Conservation (phyloP, 2,329 filamentous ascomycete species). For the Colletotrichum musae region DNA sequence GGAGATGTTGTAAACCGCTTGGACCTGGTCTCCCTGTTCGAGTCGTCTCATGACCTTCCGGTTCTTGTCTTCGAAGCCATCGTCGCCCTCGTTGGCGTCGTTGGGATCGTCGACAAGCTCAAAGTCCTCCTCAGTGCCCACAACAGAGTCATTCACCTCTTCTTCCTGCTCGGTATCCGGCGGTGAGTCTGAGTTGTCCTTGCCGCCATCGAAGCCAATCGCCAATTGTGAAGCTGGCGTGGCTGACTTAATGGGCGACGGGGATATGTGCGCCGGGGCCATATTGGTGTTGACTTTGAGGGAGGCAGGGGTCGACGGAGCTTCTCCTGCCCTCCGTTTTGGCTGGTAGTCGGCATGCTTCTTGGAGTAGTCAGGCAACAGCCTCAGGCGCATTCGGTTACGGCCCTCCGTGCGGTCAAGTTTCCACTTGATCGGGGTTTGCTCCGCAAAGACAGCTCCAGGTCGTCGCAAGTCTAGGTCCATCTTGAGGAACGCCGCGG, state of each 20-base stretch:
- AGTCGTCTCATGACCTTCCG: constrained; percentile 96
- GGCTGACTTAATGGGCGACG: constrained; percentile 44
- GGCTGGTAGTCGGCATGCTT: constrained; percentile 85
- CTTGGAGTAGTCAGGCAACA: constrained; percentile 82
- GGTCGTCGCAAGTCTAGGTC: constrained; percentile 83
- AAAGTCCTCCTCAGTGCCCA: constrained; percentile 86
- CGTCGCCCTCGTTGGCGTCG: constrained; percentile 80
- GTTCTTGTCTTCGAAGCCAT: constrained; percentile 96
- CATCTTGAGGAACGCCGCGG: constrained; percentile 82
- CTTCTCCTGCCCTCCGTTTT: constrained; percentile 72
- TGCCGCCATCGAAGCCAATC: constrained; percentile 34
- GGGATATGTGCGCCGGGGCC: constrained; percentile 21
- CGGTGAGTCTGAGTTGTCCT: constrained; percentile 36
- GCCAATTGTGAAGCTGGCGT: constrained; percentile 44
- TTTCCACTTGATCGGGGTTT: constrained; percentile 82
- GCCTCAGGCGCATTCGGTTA: constrained; percentile 92
- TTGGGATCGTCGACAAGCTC: constrained; percentile 96
- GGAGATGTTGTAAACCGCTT: constrained; percentile 95
- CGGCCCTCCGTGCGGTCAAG: constrained; percentile 95
- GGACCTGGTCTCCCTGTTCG: constrained; percentile 90
- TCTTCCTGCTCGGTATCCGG: constrained; percentile 47
- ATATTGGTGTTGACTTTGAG: constrained; percentile 44
- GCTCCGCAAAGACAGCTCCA: constrained; percentile 83
- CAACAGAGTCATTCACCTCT: constrained; percentile 47
- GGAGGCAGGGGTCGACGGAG: constrained; percentile 26